These are phyloP conservation scores for Suillus plorans DNA, from an alignment of 768 basidiomycete genomes.

Conservation along the genomic window DNA sequence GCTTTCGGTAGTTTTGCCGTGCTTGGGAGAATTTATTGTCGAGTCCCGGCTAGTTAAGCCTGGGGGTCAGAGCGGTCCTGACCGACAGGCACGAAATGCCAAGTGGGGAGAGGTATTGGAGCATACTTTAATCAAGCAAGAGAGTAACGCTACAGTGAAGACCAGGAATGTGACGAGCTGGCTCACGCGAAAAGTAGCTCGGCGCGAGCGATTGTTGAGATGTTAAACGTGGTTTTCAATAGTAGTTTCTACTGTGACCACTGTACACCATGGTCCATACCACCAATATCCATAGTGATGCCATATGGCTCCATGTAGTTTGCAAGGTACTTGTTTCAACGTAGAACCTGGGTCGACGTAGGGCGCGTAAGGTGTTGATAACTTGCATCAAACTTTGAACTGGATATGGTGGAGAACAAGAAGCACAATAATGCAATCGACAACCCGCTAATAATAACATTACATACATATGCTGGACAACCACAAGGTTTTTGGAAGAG, in stretches of 20 bases:
- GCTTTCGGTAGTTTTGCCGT: neutral
- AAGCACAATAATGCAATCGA: constrained; percentile 7
- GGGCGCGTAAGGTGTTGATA: neutral
- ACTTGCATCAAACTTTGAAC: neutral
- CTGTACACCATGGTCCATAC: neutral
- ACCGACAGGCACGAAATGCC: neutral
- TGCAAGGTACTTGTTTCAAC: neutral
- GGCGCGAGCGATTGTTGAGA: neutral
- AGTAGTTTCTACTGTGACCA: neutral
- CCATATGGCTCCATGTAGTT: neutral
- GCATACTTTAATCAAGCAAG: neutral
- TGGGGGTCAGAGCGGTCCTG: neutral
- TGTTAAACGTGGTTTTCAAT: neutral
- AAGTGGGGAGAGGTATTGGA: neutral
- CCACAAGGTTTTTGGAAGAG: constrained; percentile 6
- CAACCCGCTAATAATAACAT: constrained; percentile 19
- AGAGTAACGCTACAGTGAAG: neutral
- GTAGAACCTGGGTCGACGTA: neutral
- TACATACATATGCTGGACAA: constrained; percentile 16
- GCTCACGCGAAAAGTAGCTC: neutral
- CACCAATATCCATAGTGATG: neutral
- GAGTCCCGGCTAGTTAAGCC: neutral
- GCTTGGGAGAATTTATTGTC: neutral
- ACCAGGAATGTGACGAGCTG: neutral
- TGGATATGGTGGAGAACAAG: neutral